Evolutionary conservation across 108 stramenopile genomes (phyloP), one percentile per base, ranked within the genome.

Genomic region (Mayamaea pseudoterrestris): DNA sequence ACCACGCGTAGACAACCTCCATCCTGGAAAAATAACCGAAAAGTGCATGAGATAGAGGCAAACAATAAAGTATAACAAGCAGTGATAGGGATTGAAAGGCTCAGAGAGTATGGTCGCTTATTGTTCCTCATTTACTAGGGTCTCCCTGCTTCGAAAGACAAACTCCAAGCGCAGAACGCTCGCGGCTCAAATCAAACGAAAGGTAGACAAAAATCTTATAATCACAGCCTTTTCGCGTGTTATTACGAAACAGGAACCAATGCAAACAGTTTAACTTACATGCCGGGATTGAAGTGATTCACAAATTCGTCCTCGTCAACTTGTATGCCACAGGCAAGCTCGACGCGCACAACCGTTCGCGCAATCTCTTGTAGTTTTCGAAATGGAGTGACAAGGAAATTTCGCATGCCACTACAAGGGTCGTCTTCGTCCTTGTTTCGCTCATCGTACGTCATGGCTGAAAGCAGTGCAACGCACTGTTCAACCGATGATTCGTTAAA

Each of bases 1-100:
- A 76, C 99, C 99, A 99, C 14, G 90, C 90, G 63, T 78, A 97
- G 0, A 95, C 90, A 22, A 93, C 95, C 55, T 97, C 92, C 93
- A 99, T 97, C 72, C 84, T 86, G 45, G 32, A 35, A 36, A 47
- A 16, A 57, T n/a, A 36, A 47, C 5, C 21, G 21, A 27, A 41
- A 8, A 30, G 11, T 9, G 23, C 46, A 27, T n/a, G 13, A 0
- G 41, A 43, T 31, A 29, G 29, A 16, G 11, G 6, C 13, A 47
- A 29, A 6, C 5, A 47, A 25, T 25, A 14, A 16, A 50, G 21
- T 12, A 41, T 9, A 39, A 40, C 4, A 50, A 42, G 11, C 27
- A 13, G 16, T 17, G 48, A 5, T 14, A 41, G n/a, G 27, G 46
- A 47, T 11, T 23, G 5, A 42, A 60, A 42, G 51, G 75, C 71